phyloP scores from a whole-genome alignment of 2,329 filamentous ascomycete genomes.

The Cladosporium velox region DNA sequence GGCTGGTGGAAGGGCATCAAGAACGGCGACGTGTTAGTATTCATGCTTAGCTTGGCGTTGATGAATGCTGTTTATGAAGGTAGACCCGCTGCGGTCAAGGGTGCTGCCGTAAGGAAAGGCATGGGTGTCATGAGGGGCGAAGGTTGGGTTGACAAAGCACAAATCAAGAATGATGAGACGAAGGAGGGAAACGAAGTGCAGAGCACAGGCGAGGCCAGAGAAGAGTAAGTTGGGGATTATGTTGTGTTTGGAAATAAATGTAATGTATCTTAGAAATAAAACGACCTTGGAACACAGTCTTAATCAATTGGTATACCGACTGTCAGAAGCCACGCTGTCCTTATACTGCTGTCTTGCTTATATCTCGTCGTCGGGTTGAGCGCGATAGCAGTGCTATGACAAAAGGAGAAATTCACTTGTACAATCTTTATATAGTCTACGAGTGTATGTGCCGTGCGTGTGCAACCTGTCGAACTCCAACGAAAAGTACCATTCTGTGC shows the following conservation, averaged over 20 bases:
- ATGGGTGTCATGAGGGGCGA: slow-evolving; percentile 74
- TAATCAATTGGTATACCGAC: background rate
- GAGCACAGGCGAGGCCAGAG: background rate
- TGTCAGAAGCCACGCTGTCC: background rate
- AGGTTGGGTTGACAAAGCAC: slow-evolving; percentile 43
- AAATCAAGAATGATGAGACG: slow-evolving; percentile 1
- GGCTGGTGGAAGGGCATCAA: slow-evolving; percentile 82
- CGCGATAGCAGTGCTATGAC: background rate
- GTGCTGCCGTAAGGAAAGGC: slow-evolving; percentile 68
- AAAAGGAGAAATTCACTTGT: background rate
- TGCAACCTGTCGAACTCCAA: background rate
- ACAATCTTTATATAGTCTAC: background rate
- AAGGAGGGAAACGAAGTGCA: background rate
- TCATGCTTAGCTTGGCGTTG: slow-evolving; percentile 75
- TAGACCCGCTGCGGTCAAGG: slow-evolving; percentile 67
- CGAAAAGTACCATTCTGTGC: background rate
- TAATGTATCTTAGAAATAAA: background rate
- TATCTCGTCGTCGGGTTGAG: background rate
- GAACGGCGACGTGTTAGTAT: slow-evolving; percentile 81
- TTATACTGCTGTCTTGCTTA: background rate
- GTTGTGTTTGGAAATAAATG: background rate
- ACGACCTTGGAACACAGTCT: background rate
- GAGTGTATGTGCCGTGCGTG: background rate
- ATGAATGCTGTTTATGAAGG: slow-evolving; percentile 77
- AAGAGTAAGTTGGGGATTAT: background rate